Conservation (phyloP, 352 stramenopile genomes). For the Phytophthora rubi region DNA sequence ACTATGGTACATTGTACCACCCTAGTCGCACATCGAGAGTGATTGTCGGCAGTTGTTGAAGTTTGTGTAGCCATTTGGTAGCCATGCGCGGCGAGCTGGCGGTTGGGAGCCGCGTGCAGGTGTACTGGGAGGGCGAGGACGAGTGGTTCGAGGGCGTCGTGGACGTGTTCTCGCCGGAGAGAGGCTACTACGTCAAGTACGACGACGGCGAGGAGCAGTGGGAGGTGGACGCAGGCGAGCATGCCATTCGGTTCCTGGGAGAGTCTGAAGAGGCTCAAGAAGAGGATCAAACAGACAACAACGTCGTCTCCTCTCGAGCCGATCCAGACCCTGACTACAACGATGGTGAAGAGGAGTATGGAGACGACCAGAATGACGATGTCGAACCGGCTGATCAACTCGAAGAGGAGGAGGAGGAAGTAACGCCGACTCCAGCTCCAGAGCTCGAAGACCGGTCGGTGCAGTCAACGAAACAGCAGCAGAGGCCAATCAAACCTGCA, state of each 20-base stretch:
- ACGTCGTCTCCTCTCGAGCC: background rate
- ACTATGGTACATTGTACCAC: background rate
- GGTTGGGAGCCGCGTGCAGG: constrained; percentile 58
- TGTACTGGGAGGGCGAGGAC: constrained; percentile 73
- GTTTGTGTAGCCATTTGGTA: constrained; percentile 25
- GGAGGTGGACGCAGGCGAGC: constrained; percentile 48
- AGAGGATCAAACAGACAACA: constrained; percentile 31
- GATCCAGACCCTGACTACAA: background rate
- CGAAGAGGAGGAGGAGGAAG: constrained; percentile 2
- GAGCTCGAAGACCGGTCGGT: background rate
- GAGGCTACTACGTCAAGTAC: constrained; percentile 71
- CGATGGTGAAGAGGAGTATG: constrained; percentile 19
- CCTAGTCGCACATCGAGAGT: background rate
- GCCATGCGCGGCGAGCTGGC: constrained; percentile 16
- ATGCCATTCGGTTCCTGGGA: constrained; percentile 31
- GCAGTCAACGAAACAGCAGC: constrained; percentile 6
- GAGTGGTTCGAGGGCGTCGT: constrained; percentile 77
- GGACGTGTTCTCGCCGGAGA: constrained; percentile 30
- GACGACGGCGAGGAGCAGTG: constrained; percentile 82
- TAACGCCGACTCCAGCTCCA: background rate
- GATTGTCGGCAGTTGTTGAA: constrained; percentile 14
- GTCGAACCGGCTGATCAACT: constrained; percentile 1
- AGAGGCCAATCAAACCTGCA: constrained; percentile 9
- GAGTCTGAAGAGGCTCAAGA: background rate
- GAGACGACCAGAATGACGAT: constrained; percentile 18